These are phyloP conservation scores for Solanum pinnatisectum DNA, from an alignment of 257 asterid species.

Conservation along the genomic window DNA sequence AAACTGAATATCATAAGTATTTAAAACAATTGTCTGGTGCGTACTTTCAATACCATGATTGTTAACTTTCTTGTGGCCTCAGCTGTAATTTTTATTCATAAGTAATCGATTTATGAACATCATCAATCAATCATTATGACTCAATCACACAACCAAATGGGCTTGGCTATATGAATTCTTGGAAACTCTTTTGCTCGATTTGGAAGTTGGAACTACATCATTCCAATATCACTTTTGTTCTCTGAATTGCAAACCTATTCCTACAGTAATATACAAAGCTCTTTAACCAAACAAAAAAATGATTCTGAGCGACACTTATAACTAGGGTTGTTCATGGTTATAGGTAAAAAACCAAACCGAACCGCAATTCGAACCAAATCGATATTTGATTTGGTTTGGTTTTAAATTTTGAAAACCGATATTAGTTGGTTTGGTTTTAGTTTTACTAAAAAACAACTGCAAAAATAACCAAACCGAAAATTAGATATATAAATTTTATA, in stretches of 20 bases:
- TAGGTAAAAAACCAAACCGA: no score
- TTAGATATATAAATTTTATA: no score
- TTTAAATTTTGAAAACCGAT: no score
- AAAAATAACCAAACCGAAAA: no score
- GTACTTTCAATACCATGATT: not conserved
- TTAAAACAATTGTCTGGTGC: not conserved
- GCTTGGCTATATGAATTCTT: not conserved
- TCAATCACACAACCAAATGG: not conserved
- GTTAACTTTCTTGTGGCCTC: not conserved
- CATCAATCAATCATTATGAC: not conserved
- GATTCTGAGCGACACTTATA: not conserved
- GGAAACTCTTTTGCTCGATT: not conserved
- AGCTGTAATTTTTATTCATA: not conserved
- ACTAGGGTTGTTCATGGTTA: not conserved
- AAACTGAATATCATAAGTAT: not conserved
- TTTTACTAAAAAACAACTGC: no score
- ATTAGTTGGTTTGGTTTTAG: no score
- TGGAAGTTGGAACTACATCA: not conserved
- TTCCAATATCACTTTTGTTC: not conserved
- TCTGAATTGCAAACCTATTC: not conserved
- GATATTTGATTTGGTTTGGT: no score
- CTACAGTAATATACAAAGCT: not conserved
- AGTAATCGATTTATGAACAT: not conserved
- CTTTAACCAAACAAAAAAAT: not conserved
- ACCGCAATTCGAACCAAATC: no score